A percentile compares a stretch with the other conserved stretches of the same genome.
phyloP scores from a whole-genome alignment of 495 filamentous ascomycete species.

The Neurospora intermedia region DNA sequence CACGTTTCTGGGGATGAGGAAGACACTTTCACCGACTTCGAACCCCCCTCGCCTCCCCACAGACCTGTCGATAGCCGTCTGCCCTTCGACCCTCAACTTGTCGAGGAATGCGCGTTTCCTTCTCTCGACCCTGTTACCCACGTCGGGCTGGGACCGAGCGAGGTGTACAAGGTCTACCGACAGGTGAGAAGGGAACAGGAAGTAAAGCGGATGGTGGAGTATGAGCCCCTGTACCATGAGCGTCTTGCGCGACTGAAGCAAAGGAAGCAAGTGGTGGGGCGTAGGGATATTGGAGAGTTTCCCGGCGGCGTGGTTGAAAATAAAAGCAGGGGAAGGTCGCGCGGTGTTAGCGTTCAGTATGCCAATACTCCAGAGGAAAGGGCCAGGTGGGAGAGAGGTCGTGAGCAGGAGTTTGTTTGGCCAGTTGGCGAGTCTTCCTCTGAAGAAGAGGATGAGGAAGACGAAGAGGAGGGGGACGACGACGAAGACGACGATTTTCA shows the following conservation, averaged over 20 bases:
- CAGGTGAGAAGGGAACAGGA: background rate
- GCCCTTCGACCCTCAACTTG: slow-evolving; percentile 8
- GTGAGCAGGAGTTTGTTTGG: background rate
- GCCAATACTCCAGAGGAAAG: background rate
- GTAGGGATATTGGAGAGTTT: background rate
- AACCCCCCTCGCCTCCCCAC: background rate
- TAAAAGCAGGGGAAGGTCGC: background rate
- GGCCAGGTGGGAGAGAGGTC: background rate
- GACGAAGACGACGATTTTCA: background rate
- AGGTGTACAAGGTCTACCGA: slow-evolving; percentile 2
- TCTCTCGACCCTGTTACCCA: slow-evolving; percentile 7
- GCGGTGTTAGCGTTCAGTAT: background rate
- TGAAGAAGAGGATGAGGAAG: background rate
- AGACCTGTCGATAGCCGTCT: slow-evolving; percentile 2
- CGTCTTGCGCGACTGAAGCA: background rate
- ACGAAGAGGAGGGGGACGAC: background rate
- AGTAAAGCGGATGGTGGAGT: background rate
- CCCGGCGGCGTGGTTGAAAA: background rate
- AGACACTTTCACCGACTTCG: background rate
- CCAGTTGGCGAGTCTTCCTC: background rate
- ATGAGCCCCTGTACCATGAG: background rate
- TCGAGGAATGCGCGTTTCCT: slow-evolving; percentile 12
- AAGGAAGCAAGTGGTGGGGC: background rate
- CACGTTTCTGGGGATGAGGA: slow-evolving; percentile 1
- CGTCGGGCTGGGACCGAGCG: slow-evolving; percentile 8